These are phyloP conservation scores for Phytopythium ostracodes DNA, from an alignment of 352 stramenopile species.

Conservation along the genomic window DNA sequence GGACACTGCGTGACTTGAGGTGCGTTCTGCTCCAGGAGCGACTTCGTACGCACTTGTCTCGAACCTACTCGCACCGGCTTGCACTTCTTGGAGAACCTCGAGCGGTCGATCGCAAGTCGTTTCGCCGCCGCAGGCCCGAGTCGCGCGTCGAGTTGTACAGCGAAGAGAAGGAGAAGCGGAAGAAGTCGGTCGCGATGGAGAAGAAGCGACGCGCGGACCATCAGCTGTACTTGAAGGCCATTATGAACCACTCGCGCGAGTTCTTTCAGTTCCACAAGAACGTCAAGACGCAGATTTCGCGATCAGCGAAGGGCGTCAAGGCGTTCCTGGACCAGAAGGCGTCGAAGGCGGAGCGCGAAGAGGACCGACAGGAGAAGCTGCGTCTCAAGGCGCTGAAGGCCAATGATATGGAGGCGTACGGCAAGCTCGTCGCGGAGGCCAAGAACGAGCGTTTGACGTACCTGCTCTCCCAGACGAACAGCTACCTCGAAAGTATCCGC, in stretches of 20 bases:
- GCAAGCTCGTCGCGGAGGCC: constrained; percentile 94
- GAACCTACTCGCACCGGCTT: constrained; percentile 58
- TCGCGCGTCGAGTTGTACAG: constrained; percentile 61
- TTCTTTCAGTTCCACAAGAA: constrained; percentile 89
- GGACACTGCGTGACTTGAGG: constrained; percentile 54
- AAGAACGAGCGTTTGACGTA: constrained; percentile 98
- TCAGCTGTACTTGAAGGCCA: constrained; percentile 74
- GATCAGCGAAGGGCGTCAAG: constrained; percentile 69
- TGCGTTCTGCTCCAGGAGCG: constrained; percentile 76
- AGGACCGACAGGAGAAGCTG: constrained; percentile 85
- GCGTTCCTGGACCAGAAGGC: constrained; percentile 71
- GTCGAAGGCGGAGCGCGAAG: constrained; percentile 78
- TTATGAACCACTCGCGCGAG: constrained; percentile 81
- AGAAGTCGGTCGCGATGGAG: constrained; percentile 78
- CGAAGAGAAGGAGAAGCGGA: constrained; percentile 75
- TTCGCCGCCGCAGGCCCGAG: constrained; percentile 61
- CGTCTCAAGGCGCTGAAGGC: constrained; percentile 88
- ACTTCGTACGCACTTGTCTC: constrained; percentile 52
- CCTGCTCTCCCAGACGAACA: constrained; percentile 95
- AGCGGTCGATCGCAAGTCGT: constrained; percentile 67
- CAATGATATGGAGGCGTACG: constrained; percentile 98
- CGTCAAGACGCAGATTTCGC: constrained; percentile 65
- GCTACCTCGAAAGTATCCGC: constrained; percentile 95
- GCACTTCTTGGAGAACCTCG: constrained; percentile 60
- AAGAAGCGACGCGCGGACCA: constrained; percentile 77